Percentiles rank a stretch among this genome's conserved stretches.
Evolutionary conservation across 2,329 filamentous ascomycete genomes (phyloP).

Genomic region (Blastomyces silverae): DNA sequence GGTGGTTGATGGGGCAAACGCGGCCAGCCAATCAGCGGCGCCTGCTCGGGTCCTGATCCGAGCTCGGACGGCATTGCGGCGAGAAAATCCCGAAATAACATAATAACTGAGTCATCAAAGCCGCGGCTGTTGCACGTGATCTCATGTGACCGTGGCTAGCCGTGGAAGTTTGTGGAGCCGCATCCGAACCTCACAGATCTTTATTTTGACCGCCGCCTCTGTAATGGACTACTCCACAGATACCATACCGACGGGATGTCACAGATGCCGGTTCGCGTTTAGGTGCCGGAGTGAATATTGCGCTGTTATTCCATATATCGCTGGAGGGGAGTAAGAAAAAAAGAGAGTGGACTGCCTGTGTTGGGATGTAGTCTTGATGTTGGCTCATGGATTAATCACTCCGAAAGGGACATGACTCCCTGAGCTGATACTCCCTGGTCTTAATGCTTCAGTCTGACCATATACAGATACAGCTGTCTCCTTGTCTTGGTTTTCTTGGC

Average conservation of each 20-base stretch:
- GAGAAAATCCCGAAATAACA: neutral
- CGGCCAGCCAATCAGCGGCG: neutral
- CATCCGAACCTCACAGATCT: neutral
- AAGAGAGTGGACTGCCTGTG: neutral
- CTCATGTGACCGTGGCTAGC: neutral
- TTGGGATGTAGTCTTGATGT: neutral
- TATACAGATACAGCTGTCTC: neutral
- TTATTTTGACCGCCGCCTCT: neutral
- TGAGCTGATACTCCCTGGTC: neutral
- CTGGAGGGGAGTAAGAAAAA: neutral
- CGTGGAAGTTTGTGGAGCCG: neutral
- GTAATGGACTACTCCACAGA: no score
- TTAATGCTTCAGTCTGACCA: neutral
- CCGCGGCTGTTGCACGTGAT: neutral
- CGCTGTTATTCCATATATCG: neutral
- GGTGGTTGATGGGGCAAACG: neutral
- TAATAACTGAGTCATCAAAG: neutral
- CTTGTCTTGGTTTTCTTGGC: neutral
- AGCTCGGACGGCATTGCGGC: neutral
- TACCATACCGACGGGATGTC: neutral
- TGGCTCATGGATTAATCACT: constrained; percentile 1
- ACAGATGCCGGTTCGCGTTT: neutral
- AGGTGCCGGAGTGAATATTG: neutral
- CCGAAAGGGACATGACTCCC: neutral
- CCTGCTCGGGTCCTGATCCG: neutral